A percentile compares a stretch with the other conserved stretches of the same genome.
phyloP scores from a whole-genome alignment of 2,329 filamentous ascomycete genomes.

The Hymenoscyphus repandus region DNA sequence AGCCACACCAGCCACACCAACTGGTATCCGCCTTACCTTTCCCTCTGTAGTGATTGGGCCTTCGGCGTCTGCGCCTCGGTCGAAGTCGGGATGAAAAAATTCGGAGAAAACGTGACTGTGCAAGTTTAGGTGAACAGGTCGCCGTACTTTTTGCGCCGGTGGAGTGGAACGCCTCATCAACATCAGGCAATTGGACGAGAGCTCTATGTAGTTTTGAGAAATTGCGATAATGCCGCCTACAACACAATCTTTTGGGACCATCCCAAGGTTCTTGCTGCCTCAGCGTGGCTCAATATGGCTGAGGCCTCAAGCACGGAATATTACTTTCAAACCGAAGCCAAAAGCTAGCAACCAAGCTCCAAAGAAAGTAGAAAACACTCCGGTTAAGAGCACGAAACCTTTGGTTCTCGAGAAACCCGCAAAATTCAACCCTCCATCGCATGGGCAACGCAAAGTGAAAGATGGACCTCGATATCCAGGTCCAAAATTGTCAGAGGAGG shows the following conservation, averaged over 20 bases:
- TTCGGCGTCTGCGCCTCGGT: background rate
- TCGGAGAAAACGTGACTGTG: background rate
- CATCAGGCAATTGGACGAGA: background rate
- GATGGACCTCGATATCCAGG: slow-evolving; percentile 62
- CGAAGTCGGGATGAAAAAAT: background rate
- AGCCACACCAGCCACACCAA: slow-evolving; percentile 9
- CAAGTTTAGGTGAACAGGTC: background rate
- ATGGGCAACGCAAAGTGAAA: slow-evolving; percentile 63
- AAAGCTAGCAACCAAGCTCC: slow-evolving; percentile 21
- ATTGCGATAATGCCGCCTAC: slow-evolving; percentile 31
- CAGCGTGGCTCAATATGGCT: slow-evolving; percentile 53
- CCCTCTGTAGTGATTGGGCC: too few relatives aligned
- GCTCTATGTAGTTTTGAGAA: background rate
- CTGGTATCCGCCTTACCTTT: too few relatives aligned
- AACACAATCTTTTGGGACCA: slow-evolving; percentile 32
- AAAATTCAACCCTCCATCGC: slow-evolving; percentile 88
- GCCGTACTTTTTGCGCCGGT: too few relatives aligned
- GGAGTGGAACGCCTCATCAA: background rate
- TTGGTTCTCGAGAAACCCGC: slow-evolving; percentile 79
- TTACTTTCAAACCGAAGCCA: background rate
- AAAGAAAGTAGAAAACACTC: slow-evolving; percentile 23
- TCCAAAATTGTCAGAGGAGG: slow-evolving; percentile 60
- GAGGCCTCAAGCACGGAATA: slow-evolving; percentile 3
- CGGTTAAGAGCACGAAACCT: slow-evolving; percentile 40
- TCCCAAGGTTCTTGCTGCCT: slow-evolving; percentile 65